Base-by-base conservation (phyloP, 352 stramenopile species). In the Hyaloperonospora brassicae region DNA sequence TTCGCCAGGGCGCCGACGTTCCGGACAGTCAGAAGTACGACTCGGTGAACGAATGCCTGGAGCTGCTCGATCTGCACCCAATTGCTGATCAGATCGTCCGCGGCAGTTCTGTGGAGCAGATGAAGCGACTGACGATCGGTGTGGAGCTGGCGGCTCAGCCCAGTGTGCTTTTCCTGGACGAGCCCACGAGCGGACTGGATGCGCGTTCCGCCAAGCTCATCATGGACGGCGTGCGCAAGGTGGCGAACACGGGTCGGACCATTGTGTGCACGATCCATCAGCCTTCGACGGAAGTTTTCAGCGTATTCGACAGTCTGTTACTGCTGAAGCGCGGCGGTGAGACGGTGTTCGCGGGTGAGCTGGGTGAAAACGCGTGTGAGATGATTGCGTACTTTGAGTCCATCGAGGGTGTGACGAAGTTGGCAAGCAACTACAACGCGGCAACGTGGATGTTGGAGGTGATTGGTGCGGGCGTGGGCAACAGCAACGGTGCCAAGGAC, bases 261-360 rank as follows among this genome's bases (percentile, higher is more conserved):
- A 66, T 97, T 12, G 62, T 97, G 3, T 96, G 91, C 40, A 97
- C 87, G 31, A 97, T 97, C 64, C 89, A 97, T 64, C 91, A 97
- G 67, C 91, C 91, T 35, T 83, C 72, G 9, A 78, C 74, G 1
- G 80, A 95, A 46, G 79, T 96, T 1, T 96, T 96, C 44, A 76
- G 47, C 30, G 53, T 66, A 1, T 66, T 66, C 22, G 52, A 66
- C 47, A 61, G 48, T 46, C 21, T 66, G 42, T 9, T 66, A 12
- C 43, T 66, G 14, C 38, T 66, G 10, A 66, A 66, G 27, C 59
- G 57, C 24, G 57, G 52, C 73, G 76, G 77, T 7, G 52, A 64
- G 43, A 79, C 64, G 0, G 66, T 79, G 3, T 87, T 79, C 47
- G 76, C 68, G 10, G 76, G 76, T 35, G 66, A 80, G 1, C 44